Evolutionary conservation across 495 filamentous ascomycete species (phyloP).

Genomic region (Neurospora sublineolata): DNA sequence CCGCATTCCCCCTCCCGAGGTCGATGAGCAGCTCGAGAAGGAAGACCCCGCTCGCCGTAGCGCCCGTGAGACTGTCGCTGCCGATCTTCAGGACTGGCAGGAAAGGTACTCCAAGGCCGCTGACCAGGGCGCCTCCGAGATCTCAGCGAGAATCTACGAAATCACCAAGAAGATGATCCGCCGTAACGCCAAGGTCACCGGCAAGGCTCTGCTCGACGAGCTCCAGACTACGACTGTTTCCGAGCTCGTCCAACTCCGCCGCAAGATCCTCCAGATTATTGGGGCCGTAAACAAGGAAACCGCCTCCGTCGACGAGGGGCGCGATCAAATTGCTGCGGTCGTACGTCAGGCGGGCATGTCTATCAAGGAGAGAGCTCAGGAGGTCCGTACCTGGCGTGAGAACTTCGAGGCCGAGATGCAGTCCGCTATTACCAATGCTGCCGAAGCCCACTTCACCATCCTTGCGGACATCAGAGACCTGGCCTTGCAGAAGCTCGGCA

Average conservation of each 20-base stretch:
- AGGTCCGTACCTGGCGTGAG: constrained; percentile 66
- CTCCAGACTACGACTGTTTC: constrained; percentile 53
- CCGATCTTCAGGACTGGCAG: constrained; percentile 74
- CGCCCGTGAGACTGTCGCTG: constrained; percentile 55
- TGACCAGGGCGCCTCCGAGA: constrained; percentile 67
- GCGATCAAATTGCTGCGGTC: constrained; percentile 51
- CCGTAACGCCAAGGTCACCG: constrained; percentile 38
- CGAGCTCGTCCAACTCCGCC: constrained; percentile 56
- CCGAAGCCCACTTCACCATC: constrained; percentile 70
- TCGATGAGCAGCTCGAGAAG: constrained; percentile 18
- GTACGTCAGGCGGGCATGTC: constrained; percentile 61
- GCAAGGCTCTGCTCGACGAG: constrained; percentile 52
- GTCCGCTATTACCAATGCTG: constrained; percentile 56
- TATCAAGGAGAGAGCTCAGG: constrained; percentile 73
- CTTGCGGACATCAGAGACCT: constrained; percentile 78
- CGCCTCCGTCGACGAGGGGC: constrained; percentile 40
- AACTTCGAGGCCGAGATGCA: constrained; percentile 60
- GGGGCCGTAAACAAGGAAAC: constrained; percentile 33
- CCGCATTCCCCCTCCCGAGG: constrained; percentile 15
- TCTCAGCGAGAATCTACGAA: constrained; percentile 59
- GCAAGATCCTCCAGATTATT: constrained; percentile 52
- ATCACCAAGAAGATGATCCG: constrained; percentile 46
- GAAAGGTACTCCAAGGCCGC: constrained; percentile 72
- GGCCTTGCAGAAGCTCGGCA: constrained; percentile 87
- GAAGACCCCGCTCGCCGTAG: constrained; percentile 32